Conservation (phyloP, 257 asterid species). For the Knoxia roxburghii region DNA sequence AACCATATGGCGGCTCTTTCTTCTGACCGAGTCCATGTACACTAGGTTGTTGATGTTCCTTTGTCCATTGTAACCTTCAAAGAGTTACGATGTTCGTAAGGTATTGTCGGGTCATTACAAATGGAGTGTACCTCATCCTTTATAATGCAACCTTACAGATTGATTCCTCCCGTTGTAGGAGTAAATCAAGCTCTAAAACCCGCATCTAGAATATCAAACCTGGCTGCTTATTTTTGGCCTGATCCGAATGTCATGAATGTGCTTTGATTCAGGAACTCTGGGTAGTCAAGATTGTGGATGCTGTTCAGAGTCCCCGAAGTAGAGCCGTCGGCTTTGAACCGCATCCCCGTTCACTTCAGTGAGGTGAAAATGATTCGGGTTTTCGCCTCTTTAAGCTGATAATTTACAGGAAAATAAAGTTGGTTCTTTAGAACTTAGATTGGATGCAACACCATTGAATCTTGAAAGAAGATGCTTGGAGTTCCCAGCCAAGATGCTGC, state of each 20-base stretch:
- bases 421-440: conserved; percentile 14
- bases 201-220: background rate
- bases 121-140: background rate
- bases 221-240: background rate
- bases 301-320: conserved; percentile 13
- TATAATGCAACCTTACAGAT: background rate
- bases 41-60: background rate
- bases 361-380: conserved; percentile 22
- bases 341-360: conserved; percentile 24
- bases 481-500: background rate
- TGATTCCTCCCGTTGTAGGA: too few relatives aligned
- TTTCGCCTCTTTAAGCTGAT: conserved; percentile 26
- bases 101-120: background rate
- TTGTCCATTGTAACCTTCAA: background rate
- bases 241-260: background rate
- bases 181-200: background rate
- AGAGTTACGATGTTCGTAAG: background rate
- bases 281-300: conserved; percentile 4
- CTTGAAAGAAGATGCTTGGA: conserved; percentile 6
- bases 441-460: conserved; percentile 24
- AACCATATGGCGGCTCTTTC: background rate
- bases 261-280: conserved; percentile 20
- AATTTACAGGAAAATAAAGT: conserved; percentile 14
- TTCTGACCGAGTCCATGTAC: background rate
- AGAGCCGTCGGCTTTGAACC: background rate